Base-by-base conservation (phyloP, 495 filamentous ascomycete genomes). In the Xylaria longipes region DNA sequence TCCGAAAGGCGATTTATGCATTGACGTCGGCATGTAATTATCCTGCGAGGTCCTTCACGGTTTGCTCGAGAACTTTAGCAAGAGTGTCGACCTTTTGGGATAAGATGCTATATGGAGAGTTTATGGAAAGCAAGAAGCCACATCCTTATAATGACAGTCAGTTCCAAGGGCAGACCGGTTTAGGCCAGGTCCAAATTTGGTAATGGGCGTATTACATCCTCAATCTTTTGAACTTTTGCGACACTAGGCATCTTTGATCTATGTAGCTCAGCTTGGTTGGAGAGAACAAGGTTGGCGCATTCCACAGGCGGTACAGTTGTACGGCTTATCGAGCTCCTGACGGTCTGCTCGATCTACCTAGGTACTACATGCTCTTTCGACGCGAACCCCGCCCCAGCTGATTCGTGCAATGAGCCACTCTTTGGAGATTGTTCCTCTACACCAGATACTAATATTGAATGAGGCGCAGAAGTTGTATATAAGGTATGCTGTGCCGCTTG, bases 1-100 rank as follows among this genome's bases (percentile, higher is more conserved):
- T 4, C 58, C 37, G 14, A 41, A 62, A 12, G 58, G 58, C 58
- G 58, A 76, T n/a, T 41, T 76, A 50, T 71, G 75, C 35, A 64
- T 76, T 12, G 20, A 67, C 8, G 72, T 76, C 4, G 75, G 75
- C 17, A n/a, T n/a, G n/a, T n/a, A 41, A 29, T 12, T 27, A 43
- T 12, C 22, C 54, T 22, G 50, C 70, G 15, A 65, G 70, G 15
- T 77, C 35, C 35, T 62, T 80, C 17, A 25, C 68, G 43, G 79
- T 79, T 15, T 76, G 74, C 39, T 79, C 78, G 8, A 71, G 69
- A 3, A 39, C 43, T 54, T 6, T 74, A 72, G 57, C 73, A 39
- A 52, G 76, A 71, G 35, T 74, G 2, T 80, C 79, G 2, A 70
- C 71, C 9, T 75, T 79, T 48, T 81, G 75, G 75, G 75, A 78